phyloP scores from a whole-genome alignment of 805 yeast species.

The Pachysolen tannophilus region DNA sequence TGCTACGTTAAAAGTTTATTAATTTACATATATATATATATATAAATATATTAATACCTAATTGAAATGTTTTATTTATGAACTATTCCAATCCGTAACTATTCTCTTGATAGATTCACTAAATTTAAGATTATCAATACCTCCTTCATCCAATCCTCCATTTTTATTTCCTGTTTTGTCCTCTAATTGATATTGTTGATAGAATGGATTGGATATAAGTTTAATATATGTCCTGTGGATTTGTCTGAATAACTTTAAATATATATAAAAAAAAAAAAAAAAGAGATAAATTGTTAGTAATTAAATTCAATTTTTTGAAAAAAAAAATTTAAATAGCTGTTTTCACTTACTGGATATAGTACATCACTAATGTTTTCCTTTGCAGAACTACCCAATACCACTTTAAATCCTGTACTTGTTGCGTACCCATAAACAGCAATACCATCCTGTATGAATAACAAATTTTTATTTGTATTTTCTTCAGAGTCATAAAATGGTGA shows the following conservation, averaged over 20 bases:
- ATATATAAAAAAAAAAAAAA: background rate
- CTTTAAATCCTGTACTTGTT: constrained; percentile 59
- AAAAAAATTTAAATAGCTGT: constrained; percentile 12
- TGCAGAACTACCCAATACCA: constrained; percentile 46
- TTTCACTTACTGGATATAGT: constrained; percentile 12
- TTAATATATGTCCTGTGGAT: constrained; percentile 49
- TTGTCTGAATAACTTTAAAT: constrained; percentile 23
- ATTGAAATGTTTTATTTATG: constrained; percentile 4
- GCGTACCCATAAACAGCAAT: constrained; percentile 62
- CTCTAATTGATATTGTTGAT: constrained; percentile 24
- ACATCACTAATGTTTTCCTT: constrained; percentile 20
- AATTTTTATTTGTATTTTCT: constrained; percentile 27
- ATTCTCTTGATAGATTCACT: constrained; percentile 19
- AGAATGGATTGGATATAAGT: constrained; percentile 58
- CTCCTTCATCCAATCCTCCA: constrained; percentile 13
- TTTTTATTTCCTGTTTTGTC: no score
- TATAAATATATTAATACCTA: constrained; percentile 2
- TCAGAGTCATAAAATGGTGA: constrained; percentile 33
- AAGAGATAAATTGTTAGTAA: no score
- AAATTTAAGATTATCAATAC: constrained; percentile 22
- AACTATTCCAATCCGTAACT: constrained; percentile 17
- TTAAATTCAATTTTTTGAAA: no score
- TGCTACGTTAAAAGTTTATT: constrained; percentile 40
- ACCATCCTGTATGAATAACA: constrained; percentile 61
- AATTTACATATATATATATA: background rate